Conservation (phyloP, 257 asterid species). For the Lithospermum erythrorhizon region DNA sequence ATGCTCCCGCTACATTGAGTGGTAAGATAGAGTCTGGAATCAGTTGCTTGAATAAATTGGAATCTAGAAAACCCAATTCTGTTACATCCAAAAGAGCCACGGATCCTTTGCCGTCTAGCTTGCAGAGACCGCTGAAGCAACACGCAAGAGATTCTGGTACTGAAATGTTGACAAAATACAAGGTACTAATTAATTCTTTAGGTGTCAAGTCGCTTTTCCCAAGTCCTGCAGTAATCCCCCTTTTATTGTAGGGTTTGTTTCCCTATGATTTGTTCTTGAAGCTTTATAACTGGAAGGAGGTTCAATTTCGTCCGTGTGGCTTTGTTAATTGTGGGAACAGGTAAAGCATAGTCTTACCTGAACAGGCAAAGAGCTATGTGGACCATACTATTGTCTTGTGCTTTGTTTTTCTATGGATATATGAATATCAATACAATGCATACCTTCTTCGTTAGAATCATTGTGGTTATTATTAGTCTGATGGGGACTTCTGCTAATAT, state of each 20-base stretch:
- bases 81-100: conserved; percentile 20
- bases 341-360: no score
- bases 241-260: conserved; percentile 53
- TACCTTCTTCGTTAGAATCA: no score
- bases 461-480: no score
- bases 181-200: conserved; percentile 17
- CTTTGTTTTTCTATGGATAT: no score
- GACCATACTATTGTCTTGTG: no score
- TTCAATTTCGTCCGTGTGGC: conserved; percentile 58
- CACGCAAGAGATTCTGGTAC: conserved; percentile 24
- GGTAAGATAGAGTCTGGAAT: conserved; percentile 13
- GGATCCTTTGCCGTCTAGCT: conserved; percentile 22
- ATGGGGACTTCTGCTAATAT: no score
- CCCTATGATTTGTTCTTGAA: conserved; percentile 63
- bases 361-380: no score
- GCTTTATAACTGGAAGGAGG: conserved; percentile 59
- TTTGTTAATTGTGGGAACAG: conserved; percentile 82
- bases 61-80: conserved; percentile 21
- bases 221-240: conserved; percentile 15
- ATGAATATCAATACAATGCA: no score
- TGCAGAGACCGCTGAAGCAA: conserved; percentile 14
- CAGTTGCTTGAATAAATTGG: conserved; percentile 19
- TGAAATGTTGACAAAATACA: conserved; percentile 33
- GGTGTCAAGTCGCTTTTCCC: background rate
- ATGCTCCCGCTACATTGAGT: conserved; percentile 14